phyloP scores from a whole-genome alignment of 2,329 filamentous ascomycete species.

The Zymoseptoria brevis region DNA sequence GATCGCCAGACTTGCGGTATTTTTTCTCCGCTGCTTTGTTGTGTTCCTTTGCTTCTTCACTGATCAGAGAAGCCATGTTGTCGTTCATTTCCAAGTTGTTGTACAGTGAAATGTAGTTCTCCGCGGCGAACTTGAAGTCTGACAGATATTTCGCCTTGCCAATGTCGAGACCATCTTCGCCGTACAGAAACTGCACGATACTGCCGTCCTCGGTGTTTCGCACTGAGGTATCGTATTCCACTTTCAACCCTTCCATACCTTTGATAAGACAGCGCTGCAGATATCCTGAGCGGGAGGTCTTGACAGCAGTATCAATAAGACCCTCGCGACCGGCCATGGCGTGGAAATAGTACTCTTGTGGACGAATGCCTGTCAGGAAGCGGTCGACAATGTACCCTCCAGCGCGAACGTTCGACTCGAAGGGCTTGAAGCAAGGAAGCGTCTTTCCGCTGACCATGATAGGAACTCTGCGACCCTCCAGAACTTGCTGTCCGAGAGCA shows the following conservation, averaged over 20 bases:
- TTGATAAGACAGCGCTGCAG: slow-evolving; percentile 96
- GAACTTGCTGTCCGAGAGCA: slow-evolving; percentile 90
- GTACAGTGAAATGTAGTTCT: slow-evolving; percentile 75
- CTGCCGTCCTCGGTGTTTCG: slow-evolving; percentile 80
- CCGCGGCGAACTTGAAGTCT: slow-evolving; percentile 82
- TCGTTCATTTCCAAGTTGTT: slow-evolving; percentile 63
- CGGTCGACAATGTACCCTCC: slow-evolving; percentile 91
- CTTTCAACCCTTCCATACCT: slow-evolving; percentile 90
- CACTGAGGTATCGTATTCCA: slow-evolving; percentile 89
- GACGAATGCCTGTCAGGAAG: slow-evolving; percentile 94
- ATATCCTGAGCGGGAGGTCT: slow-evolving; percentile 94
- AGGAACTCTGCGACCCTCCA: slow-evolving; percentile 90
- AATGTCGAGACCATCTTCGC: slow-evolving; percentile 90
- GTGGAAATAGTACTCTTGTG: slow-evolving; percentile 98
- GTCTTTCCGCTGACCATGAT: slow-evolving; percentile 98
- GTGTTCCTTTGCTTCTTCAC: slow-evolving; percentile 56
- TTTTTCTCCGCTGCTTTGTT: slow-evolving; percentile 67
- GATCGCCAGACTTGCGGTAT: slow-evolving; percentile 62
- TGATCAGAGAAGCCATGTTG: slow-evolving; percentile 46
- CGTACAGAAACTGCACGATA: slow-evolving; percentile 90
- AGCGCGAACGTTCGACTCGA: slow-evolving; percentile 79
- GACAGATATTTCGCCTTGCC: slow-evolving; percentile 87
- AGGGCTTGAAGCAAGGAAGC: slow-evolving; percentile 85
- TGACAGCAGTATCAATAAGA: slow-evolving; percentile 96
- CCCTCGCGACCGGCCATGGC: slow-evolving; percentile 98